A percentile compares a stretch with the other conserved stretches of the same genome.
phyloP scores from a whole-genome alignment of 2,329 filamentous ascomycete species.

The Aspergillus sp. region DNA sequence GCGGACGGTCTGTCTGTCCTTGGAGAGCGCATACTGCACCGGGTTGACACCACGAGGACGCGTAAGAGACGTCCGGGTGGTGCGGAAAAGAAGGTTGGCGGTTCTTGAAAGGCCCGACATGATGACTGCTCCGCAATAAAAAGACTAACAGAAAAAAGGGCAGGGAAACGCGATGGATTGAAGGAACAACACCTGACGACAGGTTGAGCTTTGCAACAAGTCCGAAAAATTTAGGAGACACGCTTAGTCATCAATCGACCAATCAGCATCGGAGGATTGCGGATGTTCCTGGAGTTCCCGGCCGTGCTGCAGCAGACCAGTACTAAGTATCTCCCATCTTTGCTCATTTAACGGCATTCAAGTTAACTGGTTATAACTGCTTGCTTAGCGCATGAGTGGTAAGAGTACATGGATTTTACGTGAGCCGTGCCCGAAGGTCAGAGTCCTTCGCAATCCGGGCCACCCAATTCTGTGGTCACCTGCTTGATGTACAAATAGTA shows the following conservation, averaged over 20 bases:
- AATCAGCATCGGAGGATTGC: conserved; percentile 34
- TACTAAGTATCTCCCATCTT: no score
- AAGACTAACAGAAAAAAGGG: conserved; percentile 30
- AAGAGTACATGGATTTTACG: no score
- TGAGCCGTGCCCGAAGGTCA: neutral
- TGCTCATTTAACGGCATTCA: no score
- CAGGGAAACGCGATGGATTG: conserved; percentile 29
- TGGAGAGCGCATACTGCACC: conserved; percentile 60
- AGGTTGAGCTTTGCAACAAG: conserved; percentile 10
- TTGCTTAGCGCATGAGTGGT: no score
- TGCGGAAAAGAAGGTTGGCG: conserved; percentile 75
- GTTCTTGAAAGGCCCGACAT: conserved; percentile 83
- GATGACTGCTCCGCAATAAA: conserved; percentile 45
- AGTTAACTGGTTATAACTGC: no score
- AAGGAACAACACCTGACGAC: conserved; percentile 21
- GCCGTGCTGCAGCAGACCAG: no score
- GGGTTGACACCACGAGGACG: conserved; percentile 70
- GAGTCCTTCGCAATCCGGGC: no score
- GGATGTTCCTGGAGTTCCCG: conserved; percentile 19
- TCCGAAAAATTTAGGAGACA: conserved; percentile 36
- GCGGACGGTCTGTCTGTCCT: conserved; percentile 48
- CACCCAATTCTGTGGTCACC: neutral
- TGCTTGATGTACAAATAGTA: neutral
- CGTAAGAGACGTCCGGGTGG: conserved; percentile 72
- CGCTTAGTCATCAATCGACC: conserved; percentile 41